Conservation (phyloP, 2,329 filamentous ascomycete genomes). For the Apiospora hydei region DNA sequence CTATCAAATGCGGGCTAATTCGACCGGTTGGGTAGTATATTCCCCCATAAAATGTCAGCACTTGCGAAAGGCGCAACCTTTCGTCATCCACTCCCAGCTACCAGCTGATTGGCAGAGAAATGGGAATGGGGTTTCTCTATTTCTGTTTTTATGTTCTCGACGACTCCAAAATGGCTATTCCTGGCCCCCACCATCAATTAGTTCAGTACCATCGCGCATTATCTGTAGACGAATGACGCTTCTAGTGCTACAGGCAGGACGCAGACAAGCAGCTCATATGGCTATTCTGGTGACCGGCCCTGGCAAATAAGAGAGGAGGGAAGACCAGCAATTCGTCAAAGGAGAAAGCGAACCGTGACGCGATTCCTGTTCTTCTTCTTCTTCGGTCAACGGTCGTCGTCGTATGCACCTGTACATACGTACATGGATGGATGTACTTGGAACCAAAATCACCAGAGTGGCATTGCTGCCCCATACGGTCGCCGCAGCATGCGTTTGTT, state of each 20-base stretch:
- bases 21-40: not conserved
- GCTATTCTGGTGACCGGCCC: not conserved
- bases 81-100: not conserved
- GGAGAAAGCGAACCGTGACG: not conserved
- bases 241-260: not conserved
- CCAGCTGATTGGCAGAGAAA: slow-evolving; percentile 6
- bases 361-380: not conserved
- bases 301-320: not conserved
- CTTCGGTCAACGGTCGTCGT: not conserved
- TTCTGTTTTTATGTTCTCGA: slow-evolving; percentile 3
- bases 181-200: slow-evolving; percentile 18
- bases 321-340: not conserved
- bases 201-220: slow-evolving; percentile 9
- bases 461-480: slow-evolving; percentile 7
- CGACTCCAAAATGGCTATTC: slow-evolving; percentile 10
- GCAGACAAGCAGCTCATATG: not conserved
- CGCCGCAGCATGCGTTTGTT: not conserved
- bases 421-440: too few species aligned
- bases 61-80: not conserved
- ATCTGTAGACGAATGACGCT: slow-evolving; percentile 12
- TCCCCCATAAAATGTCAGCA: not conserved
- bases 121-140: not conserved
- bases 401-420: not conserved
- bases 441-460: not conserved
- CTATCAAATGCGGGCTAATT: slow-evolving; percentile 10